Conservation (phyloP, 83 land plant genomes). For the Picea abies region DNA sequence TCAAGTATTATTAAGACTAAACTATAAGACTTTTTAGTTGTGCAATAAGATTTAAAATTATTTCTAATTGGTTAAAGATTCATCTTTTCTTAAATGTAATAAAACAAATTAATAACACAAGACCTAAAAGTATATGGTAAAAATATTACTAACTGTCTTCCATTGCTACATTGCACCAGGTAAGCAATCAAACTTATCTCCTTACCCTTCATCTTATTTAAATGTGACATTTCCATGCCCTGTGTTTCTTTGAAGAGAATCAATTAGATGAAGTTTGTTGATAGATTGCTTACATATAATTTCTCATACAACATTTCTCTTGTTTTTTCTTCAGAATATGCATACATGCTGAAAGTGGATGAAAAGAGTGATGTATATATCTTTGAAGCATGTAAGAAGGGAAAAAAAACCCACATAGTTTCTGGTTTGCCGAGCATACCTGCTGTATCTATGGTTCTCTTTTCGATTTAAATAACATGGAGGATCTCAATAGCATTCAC, state of each 20-base stretch:
- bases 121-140: no score
- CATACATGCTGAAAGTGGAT: no score
- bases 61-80: no score
- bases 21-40: no score
- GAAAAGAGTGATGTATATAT: no score
- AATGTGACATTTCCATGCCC: neutral
- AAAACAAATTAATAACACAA: no score
- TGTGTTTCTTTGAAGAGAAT: neutral
- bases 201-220: neutral
- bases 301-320: neutral
- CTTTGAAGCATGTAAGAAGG: neutral
- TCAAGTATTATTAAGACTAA: no score
- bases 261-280: neutral
- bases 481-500: constrained; percentile 88
- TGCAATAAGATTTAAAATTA: no score
- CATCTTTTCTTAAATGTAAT: no score
- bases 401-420: neutral
- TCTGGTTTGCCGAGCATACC: constrained; percentile 42
- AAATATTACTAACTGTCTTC: no score
- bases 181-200: constrained; percentile 1
- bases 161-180: constrained; percentile 79
- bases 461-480: constrained; percentile 65
- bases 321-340: no score
- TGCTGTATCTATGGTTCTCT: constrained; percentile 52
- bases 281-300: neutral